These are phyloP conservation scores for Cucumis melo DNA, from an alignment of 306 rosid genomes.

Conservation along the genomic window DNA sequence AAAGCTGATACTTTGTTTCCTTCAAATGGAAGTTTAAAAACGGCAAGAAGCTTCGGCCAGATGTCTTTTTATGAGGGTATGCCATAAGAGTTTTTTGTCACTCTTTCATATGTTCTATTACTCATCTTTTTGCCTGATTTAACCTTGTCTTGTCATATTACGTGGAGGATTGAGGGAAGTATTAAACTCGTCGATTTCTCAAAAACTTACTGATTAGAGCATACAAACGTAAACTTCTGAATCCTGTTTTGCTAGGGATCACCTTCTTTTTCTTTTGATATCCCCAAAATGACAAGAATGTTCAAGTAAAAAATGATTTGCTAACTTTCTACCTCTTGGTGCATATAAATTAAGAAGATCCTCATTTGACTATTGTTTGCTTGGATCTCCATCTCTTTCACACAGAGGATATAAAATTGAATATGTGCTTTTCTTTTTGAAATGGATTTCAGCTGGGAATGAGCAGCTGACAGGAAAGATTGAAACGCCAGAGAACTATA, in stretches of 20 bases:
- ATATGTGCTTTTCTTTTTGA: neutral
- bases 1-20: constrained; percentile 40
- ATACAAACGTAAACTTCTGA: neutral
- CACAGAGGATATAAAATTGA: neutral
- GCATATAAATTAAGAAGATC: neutral
- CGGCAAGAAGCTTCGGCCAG: constrained; percentile 30
- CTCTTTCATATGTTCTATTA: neutral
- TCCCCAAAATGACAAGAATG: neutral
- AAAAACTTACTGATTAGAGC: neutral
- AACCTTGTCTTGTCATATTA: neutral
- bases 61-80: constrained; percentile 57
- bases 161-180: neutral
- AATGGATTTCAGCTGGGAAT: constrained; percentile 27
- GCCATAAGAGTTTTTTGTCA: constrained; percentile 34
- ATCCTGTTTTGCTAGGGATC: no score
- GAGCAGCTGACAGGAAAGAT: constrained; percentile 59
- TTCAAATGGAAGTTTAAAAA: constrained; percentile 36
- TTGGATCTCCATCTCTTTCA: neutral
- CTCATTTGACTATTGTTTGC: neutral
- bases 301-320: neutral
- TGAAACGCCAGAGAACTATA: constrained; percentile 41
- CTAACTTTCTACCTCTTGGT: neutral
- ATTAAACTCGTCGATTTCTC: neutral
- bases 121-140: neutral
- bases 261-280: neutral